These are phyloP conservation scores for Pichia sp. DNA, from an alignment of 1,139 yeast species.

Conservation along the genomic window DNA sequence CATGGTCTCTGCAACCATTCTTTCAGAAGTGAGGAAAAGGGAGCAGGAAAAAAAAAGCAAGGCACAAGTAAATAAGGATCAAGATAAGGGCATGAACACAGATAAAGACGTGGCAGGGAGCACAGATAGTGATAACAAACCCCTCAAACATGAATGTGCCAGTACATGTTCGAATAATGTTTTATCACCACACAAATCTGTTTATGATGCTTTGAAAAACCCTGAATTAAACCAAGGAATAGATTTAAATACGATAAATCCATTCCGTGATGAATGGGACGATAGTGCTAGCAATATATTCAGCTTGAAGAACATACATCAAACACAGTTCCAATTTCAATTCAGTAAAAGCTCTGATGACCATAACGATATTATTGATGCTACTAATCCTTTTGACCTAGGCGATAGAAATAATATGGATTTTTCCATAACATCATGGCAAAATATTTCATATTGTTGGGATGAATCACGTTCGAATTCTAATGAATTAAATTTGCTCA, in stretches of 20 bases:
- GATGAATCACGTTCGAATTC: constrained; percentile 16
- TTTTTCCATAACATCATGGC: constrained; percentile 29
- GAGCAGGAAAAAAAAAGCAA: not conserved
- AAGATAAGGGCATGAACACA: not conserved
- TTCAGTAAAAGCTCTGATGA: not conserved
- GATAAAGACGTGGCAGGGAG: not conserved
- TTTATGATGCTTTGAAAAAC: constrained; percentile 26
- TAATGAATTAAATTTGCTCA: not conserved
- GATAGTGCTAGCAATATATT: not conserved
- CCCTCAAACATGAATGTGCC: not conserved
- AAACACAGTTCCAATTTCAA: constrained; percentile 6
- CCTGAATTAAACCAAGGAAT: constrained; percentile 26
- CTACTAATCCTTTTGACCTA: not conserved
- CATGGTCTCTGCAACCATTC: not conserved
- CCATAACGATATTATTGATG: not conserved
- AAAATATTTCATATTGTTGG: constrained; percentile 10
- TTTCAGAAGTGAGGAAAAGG: not conserved
- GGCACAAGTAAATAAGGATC: not conserved
- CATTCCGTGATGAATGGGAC: not conserved
- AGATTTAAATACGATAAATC: constrained; percentile 4
- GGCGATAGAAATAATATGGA: constrained; percentile 3
- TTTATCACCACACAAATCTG: constrained; percentile 28
- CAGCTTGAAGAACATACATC: not conserved
- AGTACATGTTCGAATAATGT: constrained; percentile 6
- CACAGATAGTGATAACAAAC: not conserved